Evolutionary conservation across 164 flowering plant species (phyloP).

Genomic region (Santalum album): DNA sequence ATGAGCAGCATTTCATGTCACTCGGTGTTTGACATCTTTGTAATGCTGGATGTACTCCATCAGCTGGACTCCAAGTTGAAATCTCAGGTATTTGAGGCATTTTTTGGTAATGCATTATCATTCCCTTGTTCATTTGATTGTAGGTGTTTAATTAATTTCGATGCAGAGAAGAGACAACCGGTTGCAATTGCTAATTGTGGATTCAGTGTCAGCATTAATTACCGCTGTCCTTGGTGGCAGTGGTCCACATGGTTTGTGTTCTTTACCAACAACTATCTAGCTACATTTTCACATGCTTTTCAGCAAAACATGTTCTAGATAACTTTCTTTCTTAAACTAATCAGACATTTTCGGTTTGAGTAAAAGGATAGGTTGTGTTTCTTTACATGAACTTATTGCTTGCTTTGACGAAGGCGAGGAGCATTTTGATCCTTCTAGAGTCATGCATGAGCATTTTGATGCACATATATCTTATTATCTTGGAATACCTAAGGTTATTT

Average conservation of each 20-base stretch:
- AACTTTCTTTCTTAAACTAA: no score
- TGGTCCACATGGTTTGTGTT: conserved; percentile 54
- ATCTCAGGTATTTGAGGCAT: conserved; percentile 35
- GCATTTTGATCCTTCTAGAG: no score
- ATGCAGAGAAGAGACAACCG: conserved; percentile 15
- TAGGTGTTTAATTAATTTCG: conserved; percentile 15
- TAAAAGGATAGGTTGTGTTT: no score
- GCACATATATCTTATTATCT: no score
- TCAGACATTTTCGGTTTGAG: no score
- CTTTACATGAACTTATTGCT: no score
- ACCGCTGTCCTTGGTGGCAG: conserved; percentile 71
- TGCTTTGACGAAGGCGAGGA: no score
- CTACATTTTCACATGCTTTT: no score
- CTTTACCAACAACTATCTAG: no score
- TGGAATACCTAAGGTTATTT: no score
- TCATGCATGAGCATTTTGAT: no score
- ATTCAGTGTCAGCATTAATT: conserved; percentile 71
- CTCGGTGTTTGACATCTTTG: conserved; percentile 61
- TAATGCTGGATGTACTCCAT: conserved; percentile 49
- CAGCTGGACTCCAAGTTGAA: conserved; percentile 37
- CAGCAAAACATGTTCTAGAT: no score
- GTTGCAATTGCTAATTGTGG: conserved; percentile 52
- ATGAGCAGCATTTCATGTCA: conserved; percentile 58
- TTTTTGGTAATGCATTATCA: not conserved
- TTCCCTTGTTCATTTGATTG: conserved; percentile 5